Evolutionary conservation across 768 basidiomycete species (phyloP), one percentile per base, ranked within the genome.

Genomic region (Hygrocybe coccinea): DNA sequence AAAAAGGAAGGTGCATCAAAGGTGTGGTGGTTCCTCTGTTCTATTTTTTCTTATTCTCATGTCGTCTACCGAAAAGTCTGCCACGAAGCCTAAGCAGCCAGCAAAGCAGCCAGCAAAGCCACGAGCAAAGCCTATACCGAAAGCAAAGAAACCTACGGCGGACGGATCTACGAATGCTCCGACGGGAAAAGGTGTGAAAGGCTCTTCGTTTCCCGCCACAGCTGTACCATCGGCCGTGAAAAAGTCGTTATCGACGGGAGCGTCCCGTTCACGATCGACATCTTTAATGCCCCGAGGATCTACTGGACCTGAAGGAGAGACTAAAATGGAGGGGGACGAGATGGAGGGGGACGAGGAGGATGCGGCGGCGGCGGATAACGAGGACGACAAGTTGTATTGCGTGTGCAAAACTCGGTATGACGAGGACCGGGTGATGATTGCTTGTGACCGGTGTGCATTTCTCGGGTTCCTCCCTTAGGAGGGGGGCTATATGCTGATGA

Each of bases 371-470:
- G 4, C 50, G 2, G 65, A 63, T 43, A 69, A 69, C 35, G 83
- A 83, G 34, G 82, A 89, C 62, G 85, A 88, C 63, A 85, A 87
- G 68, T 69, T 93, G 50, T 95, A 95, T 63, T 95, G 93, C 64
- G 74, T 95, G 12, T 97, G 93, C 75, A 83, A 89, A 70, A 89
- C 87, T 19, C 80, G 76, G 60, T 95, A 95, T 60, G 89, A 95
- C 60, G 88, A 92, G 67, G 89, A 91, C 65, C 77, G 81, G 50
- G 79, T 87, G 58, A 95, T 95, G 93, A 93, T 95, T 67, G 93
- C 90, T 24, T 95, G 93, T 65, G 93, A 95, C 74, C 80, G 84
- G 91, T 91, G 61, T 52, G 87, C 69, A 24, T 54, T 59, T 24
- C 48, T 33, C 37, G 44, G 35, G 29, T 46, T 33, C 37, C 48